Conservation (phyloP, 768 basidiomycete species). For the Hericium erinaceus region DNA sequence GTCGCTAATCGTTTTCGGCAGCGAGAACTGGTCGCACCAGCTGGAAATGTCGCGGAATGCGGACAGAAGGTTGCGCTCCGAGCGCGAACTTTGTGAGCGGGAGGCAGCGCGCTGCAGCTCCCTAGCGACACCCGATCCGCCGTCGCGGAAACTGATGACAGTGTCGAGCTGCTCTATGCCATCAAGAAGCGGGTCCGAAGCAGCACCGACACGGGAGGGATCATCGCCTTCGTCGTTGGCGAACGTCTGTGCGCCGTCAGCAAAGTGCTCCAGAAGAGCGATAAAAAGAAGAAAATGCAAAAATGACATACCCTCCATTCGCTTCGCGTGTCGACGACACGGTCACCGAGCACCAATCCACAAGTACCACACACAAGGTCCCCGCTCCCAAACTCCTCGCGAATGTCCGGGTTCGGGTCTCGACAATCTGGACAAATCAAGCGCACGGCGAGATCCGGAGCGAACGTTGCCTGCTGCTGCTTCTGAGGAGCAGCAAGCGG, state of each 20-base stretch:
- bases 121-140: conserved; percentile 84
- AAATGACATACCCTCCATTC: conserved; percentile 83
- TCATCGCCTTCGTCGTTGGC: conserved; percentile 99
- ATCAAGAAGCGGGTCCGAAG: conserved; percentile 86
- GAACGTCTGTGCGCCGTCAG: conserved; percentile 66
- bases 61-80: conserved; percentile 76
- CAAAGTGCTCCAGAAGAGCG: conserved; percentile 11
- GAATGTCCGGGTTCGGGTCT: conserved; percentile 87
- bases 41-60: conserved; percentile 88
- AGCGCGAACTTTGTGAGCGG: conserved; percentile 66
- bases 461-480: conserved; percentile 50
- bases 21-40: conserved; percentile 93
- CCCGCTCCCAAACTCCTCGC: conserved; percentile 96
- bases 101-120: conserved; percentile 90
- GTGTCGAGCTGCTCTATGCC: conserved; percentile 94
- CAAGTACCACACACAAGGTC: conserved; percentile 94
- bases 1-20: conserved; percentile 89
- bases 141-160: conserved; percentile 91
- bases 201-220: conserved; percentile 98
- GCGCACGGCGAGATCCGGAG: conserved; percentile 78
- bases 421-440: conserved; percentile 94
- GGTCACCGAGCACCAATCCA: conserved; percentile 91
- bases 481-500: conserved; percentile 60
- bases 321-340: conserved; percentile 94
- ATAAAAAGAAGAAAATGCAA: conserved; percentile 9